Percentiles rank a stretch among this genome's conserved stretches.
Evolutionary conservation across 225 moss, liverwort and hornwort genomes (phyloP).

Genomic region (Rhytidiadelphus loreus): DNA sequence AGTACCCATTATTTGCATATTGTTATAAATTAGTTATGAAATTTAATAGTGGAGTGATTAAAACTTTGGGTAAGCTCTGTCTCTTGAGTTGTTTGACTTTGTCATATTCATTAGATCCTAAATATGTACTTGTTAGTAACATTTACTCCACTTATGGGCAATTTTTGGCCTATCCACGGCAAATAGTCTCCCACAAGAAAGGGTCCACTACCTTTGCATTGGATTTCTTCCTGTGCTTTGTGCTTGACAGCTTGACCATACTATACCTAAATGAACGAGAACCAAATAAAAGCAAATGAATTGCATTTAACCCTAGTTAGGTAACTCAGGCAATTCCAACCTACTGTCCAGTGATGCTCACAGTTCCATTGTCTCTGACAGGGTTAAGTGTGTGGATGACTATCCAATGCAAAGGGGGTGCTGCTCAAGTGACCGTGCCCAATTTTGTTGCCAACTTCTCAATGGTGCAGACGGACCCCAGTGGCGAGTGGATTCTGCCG

Average conservation of each 20-base stretch:
- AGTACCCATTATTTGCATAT: background rate
- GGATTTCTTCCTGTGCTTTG: background rate
- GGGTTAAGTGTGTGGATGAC: constrained; percentile 32
- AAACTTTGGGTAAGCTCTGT: background rate
- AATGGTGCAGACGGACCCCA: constrained; percentile 20
- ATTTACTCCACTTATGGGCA: background rate
- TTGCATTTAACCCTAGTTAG: background rate
- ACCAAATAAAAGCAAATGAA: background rate
- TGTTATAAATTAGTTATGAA: background rate
- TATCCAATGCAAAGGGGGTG: constrained; percentile 45
- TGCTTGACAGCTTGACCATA: background rate
- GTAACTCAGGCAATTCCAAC: background rate
- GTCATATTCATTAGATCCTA: background rate
- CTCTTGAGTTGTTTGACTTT: background rate
- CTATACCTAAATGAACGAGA: background rate
- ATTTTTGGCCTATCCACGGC: background rate
- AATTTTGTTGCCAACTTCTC: constrained; percentile 27
- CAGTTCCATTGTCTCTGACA: background rate
- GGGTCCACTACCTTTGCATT: background rate
- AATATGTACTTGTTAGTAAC: background rate
- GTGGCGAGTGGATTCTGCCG: constrained; percentile 24
- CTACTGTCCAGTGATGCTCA: background rate
- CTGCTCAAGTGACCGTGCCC: constrained; percentile 32
- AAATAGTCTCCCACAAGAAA: background rate
- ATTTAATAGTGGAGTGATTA: background rate